Conservation (phyloP, 2,329 filamentous ascomycete genomes). For the Phoma herbarum region DNA sequence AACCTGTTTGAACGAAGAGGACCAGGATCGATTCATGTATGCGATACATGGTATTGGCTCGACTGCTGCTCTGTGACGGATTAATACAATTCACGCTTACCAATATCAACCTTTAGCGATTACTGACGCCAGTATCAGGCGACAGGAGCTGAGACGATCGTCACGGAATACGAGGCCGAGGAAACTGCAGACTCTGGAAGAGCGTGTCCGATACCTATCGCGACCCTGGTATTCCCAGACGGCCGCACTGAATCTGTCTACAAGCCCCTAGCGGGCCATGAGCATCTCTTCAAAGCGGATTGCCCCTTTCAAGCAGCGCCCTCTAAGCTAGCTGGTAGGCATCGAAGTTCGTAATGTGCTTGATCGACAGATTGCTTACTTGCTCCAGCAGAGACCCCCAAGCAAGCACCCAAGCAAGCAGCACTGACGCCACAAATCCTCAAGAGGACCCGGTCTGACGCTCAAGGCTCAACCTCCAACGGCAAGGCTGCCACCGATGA, state of each 20-base stretch:
- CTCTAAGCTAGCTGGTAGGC: constrained; percentile 21
- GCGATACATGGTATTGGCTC: too few relatives aligned
- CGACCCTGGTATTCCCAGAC: constrained; percentile 31
- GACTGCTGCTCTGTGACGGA: too few relatives aligned
- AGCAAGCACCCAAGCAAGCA: constrained; percentile 1
- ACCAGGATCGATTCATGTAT: too few relatives aligned
- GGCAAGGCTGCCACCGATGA: constrained; percentile 8
- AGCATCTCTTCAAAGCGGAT: constrained; percentile 32
- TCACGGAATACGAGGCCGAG: too few relatives aligned
- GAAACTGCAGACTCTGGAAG: too few relatives aligned
- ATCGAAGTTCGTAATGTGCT: not conserved
- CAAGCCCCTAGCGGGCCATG: constrained; percentile 36
- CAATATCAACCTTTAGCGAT: too few relatives aligned
- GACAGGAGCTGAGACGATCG: too few relatives aligned
- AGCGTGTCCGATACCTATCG: constrained; percentile 35
- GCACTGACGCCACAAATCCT: constrained; percentile 17
- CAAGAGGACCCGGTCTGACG: constrained; percentile 27
- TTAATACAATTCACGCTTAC: too few relatives aligned
- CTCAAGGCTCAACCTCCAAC: constrained; percentile 6
- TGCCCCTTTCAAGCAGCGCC: constrained; percentile 8
- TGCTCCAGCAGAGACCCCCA: constrained; percentile 9
- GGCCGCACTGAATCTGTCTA: constrained; percentile 32
- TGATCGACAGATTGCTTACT: constrained; percentile 17
- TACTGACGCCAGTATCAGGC: too few relatives aligned
- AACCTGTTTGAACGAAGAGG: too few relatives aligned